Evolutionary conservation across 768 basidiomycete species (phyloP).

Genomic region (Mycena olivaceomarginata): DNA sequence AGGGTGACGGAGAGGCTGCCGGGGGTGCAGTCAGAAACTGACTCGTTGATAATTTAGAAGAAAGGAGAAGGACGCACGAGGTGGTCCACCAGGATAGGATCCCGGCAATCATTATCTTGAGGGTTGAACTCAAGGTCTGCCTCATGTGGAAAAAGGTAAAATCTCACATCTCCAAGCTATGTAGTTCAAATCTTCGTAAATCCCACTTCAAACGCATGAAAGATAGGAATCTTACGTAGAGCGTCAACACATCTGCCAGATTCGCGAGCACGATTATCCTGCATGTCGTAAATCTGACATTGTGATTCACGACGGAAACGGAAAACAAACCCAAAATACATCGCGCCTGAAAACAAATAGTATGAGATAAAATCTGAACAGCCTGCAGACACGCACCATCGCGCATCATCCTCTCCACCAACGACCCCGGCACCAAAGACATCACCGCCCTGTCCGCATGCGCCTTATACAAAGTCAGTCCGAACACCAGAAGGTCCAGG

Average conservation of each 20-base stretch:
- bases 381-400: constrained; percentile 31
- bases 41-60: background rate
- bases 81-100: constrained; percentile 42
- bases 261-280: constrained; percentile 41
- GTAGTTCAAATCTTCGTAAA: too few relatives aligned
- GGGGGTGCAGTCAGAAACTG: background rate
- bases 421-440: constrained; percentile 8
- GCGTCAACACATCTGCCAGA: constrained; percentile 33
- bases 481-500: constrained; percentile 31
- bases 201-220: background rate
- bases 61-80: constrained; percentile 17
- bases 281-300: background rate
- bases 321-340: constrained; percentile 40
- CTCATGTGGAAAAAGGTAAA: background rate
- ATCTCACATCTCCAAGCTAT: constrained; percentile 10
- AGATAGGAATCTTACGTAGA: constrained; percentile 18
- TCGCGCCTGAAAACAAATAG: constrained; percentile 24
- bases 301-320: background rate
- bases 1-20: constrained; percentile 32
- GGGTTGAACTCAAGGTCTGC: background rate
- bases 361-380: background rate
- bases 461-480: constrained; percentile 31
- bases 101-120: constrained; percentile 34
- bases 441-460: constrained; percentile 18
- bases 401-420: constrained; percentile 29